Conservation (phyloP, 345 rosid species). For the Gossypium australe region DNA sequence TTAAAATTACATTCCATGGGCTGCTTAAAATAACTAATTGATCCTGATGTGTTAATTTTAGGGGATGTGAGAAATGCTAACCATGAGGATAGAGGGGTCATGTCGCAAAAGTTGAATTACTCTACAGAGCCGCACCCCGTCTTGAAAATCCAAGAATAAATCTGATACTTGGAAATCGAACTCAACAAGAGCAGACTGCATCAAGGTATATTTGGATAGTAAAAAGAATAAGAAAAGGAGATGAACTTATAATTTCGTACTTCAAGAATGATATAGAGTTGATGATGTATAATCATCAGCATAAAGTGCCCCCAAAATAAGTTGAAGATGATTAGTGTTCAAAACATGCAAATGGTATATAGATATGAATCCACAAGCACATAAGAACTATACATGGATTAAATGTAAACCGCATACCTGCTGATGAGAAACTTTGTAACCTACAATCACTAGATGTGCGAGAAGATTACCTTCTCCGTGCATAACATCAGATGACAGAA, state of each 20-base stretch:
- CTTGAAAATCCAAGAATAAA: slow-evolving; percentile 74
- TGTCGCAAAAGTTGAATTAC: slow-evolving; percentile 76
- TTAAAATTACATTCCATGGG: slow-evolving; percentile 11
- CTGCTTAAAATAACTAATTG: neutral
- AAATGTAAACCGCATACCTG: slow-evolving; percentile 51
- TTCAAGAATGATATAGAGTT: neutral
- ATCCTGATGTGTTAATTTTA: neutral
- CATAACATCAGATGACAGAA: slow-evolving; percentile 82
- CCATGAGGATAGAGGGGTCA: slow-evolving; percentile 75
- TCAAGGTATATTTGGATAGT: slow-evolving; percentile 2
- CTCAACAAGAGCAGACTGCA: slow-evolving; percentile 67
- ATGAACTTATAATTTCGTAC: neutral
- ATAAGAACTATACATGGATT: slow-evolving; percentile 6
- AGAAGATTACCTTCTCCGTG: slow-evolving; percentile 93
- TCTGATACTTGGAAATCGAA: slow-evolving; percentile 69
- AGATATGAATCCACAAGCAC: slow-evolving; percentile 4
- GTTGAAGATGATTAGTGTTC: neutral
- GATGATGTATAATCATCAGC: neutral
- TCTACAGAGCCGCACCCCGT: slow-evolving; percentile 86
- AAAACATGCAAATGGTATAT: neutral
- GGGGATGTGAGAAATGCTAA: slow-evolving; percentile 25
- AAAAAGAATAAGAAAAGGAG: neutral
- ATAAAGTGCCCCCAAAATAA: neutral
- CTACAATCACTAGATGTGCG: slow-evolving; percentile 72
- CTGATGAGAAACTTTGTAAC: slow-evolving; percentile 72